phyloP scores from a whole-genome alignment of 2,329 filamentous ascomycete species.

The Fusarium zealandicum region DNA sequence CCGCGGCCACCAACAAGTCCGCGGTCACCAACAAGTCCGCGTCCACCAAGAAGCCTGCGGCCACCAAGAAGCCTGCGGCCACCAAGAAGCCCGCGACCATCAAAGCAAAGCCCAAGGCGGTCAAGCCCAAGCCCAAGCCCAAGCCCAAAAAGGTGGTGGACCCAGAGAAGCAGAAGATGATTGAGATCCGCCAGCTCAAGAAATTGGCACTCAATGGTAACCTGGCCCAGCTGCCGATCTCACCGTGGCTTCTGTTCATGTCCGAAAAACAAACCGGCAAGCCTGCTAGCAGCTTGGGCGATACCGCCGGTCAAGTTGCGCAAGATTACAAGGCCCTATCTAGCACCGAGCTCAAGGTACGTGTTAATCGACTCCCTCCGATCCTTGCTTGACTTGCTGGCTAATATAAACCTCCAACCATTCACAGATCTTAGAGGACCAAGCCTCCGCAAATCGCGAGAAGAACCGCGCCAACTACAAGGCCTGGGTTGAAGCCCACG shows the following conservation, averaged over 20 bases:
- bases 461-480: constrained; percentile 51
- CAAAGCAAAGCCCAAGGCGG: constrained; percentile 28
- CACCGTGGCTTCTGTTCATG: constrained; percentile 51
- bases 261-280: constrained; percentile 39
- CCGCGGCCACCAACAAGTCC: constrained; percentile 24
- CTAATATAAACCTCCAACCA: constrained; percentile 2
- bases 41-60: not conserved
- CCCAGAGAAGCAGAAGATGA: constrained; percentile 45
- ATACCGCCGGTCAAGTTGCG: constrained; percentile 36
- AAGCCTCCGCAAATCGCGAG: constrained; percentile 49
- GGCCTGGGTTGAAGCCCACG: constrained; percentile 57
- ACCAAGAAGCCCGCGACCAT: constrained; percentile 16
- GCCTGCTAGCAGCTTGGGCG: constrained; percentile 1
- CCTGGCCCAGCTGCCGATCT: constrained; percentile 45
- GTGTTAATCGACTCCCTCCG: constrained; percentile 16
- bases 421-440: constrained; percentile 44
- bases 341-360: constrained; percentile 53
- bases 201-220: constrained; percentile 52
- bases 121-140: constrained; percentile 10
- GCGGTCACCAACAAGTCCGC: no score
- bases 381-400: not conserved
- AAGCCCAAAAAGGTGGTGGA: constrained; percentile 19
- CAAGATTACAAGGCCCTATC: constrained; percentile 48
- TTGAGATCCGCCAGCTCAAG: constrained; percentile 48
- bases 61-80: constrained; percentile 22